A percentile compares a stretch with the other conserved stretches of the same genome.
Evolutionary conservation across 1,284 basidiomycete species (phyloP).

Genomic region (Leccinum colubrinum): DNA sequence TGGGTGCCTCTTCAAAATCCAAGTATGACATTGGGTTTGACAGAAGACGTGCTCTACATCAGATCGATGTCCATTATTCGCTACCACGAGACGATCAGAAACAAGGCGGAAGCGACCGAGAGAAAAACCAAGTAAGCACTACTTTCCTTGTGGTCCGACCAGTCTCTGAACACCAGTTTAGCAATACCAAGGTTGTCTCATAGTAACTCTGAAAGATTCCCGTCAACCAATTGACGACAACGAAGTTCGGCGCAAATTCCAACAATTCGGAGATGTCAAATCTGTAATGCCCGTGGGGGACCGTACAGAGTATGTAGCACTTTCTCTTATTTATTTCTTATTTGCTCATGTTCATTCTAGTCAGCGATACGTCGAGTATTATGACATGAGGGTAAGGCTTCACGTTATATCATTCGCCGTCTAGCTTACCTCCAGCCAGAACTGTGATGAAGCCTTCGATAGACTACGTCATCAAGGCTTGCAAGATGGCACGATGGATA

Average conservation of each 20-base stretch:
- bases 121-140: conserved; percentile 79
- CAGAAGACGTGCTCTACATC: conserved; percentile 5
- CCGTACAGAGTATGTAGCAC: conserved; percentile 61
- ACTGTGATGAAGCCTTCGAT: conserved; percentile 78
- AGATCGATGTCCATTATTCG: conserved; percentile 99
- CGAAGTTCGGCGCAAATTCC: conserved; percentile 81
- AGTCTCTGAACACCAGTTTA: conserved; percentile 26
- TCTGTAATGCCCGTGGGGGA: conserved; percentile 65
- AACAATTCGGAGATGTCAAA: conserved; percentile 90
- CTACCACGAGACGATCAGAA: conserved; percentile 87
- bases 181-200: conserved; percentile 79
- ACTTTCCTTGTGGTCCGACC: not conserved
- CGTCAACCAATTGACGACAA: conserved; percentile 76
- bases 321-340: conserved; percentile 1
- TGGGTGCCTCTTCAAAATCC: conserved; percentile 42
- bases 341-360: conserved; percentile 38
- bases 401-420: not conserved
- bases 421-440: conserved; percentile 40
- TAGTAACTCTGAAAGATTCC: conserved; percentile 76
- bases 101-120: conserved; percentile 66
- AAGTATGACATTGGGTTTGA: not conserved
- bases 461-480: conserved; percentile 74
- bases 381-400: conserved; percentile 72
- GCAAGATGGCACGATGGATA: conserved; percentile 85
- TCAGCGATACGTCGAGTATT: conserved; percentile 86